A percentile compares a stretch with the other conserved stretches of the same genome.
phyloP scores from a whole-genome alignment of 2,329 filamentous ascomycete genomes.

The Epicoccum sorghinum region DNA sequence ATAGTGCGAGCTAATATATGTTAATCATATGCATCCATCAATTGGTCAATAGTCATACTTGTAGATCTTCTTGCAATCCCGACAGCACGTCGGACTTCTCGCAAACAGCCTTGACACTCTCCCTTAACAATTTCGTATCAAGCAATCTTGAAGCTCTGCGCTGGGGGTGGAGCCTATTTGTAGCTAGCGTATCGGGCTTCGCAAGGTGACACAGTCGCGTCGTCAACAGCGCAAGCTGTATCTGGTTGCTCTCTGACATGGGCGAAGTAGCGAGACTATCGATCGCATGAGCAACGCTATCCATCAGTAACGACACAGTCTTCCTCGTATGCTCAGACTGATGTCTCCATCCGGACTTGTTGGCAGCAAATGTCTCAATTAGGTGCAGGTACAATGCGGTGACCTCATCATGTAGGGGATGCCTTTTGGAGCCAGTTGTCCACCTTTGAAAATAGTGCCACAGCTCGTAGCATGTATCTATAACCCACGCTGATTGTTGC shows the following conservation, averaged over 20 bases:
- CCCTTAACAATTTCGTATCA: constrained; percentile 1
- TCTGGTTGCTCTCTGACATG: constrained; percentile 30
- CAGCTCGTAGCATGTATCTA: constrained; percentile 31
- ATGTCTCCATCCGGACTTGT: constrained; percentile 1
- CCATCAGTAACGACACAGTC: constrained; percentile 24
- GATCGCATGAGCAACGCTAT: constrained; percentile 28
- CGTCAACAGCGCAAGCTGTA: constrained; percentile 32
- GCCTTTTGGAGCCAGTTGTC: constrained; percentile 18
- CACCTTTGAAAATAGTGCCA: constrained; percentile 36
- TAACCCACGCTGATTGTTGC: constrained; percentile 32
- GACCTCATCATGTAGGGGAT: constrained; percentile 26
- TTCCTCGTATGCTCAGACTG: constrained; percentile 26
- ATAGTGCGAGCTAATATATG: constrained; percentile 36
- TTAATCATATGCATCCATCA: constrained; percentile 9
- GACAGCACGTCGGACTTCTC: constrained; percentile 24
- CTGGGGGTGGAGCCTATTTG: not conserved
- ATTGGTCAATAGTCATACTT: constrained; percentile 28
- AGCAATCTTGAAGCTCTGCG: not conserved
- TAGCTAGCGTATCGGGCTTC: not conserved
- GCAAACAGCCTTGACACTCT: constrained; percentile 21
- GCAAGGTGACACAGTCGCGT: constrained; percentile 22
- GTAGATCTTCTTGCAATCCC: constrained; percentile 36
- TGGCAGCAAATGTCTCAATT: constrained; percentile 24
- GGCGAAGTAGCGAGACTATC: constrained; percentile 18
- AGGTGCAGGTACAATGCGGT: constrained; percentile 31